Evolutionary conservation across 768 basidiomycete species (phyloP).

Genomic region (Cyclocybe aegerita): DNA sequence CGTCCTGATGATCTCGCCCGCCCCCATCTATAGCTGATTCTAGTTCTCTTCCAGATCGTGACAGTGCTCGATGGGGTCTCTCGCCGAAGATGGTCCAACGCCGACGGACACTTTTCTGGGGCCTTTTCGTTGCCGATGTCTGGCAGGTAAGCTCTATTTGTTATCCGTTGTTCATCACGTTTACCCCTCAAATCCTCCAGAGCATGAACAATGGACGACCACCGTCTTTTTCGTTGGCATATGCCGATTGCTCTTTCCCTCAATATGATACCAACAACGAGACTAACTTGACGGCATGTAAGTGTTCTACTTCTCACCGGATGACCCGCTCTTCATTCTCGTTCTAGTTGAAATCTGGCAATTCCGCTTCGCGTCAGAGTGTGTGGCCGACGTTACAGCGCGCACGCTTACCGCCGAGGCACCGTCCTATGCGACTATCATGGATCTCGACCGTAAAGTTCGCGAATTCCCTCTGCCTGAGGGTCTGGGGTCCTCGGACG

Average conservation of each 20-base stretch:
- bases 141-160: slow-evolving; percentile 53
- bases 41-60: slow-evolving; percentile 47
- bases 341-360: slow-evolving; percentile 57
- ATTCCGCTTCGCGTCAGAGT: slow-evolving; percentile 64
- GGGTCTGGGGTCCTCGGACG: slow-evolving; percentile 30
- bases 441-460: slow-evolving; percentile 68
- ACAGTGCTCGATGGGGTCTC: slow-evolving; percentile 65
- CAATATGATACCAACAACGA: slow-evolving; percentile 31
- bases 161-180: neutral
- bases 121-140: slow-evolving; percentile 68
- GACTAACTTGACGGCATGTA: slow-evolving; percentile 31
- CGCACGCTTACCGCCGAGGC: slow-evolving; percentile 64
- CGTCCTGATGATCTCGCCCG: slow-evolving; percentile 23
- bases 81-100: slow-evolving; percentile 61
- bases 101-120: slow-evolving; percentile 74
- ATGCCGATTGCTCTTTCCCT: slow-evolving; percentile 67
- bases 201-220: slow-evolving; percentile 71
- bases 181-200: slow-evolving; percentile 29
- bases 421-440: slow-evolving; percentile 61
- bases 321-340: neutral
- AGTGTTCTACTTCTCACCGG: slow-evolving; percentile 7
- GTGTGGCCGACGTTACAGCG: slow-evolving; percentile 61
- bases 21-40: neutral
- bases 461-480: slow-evolving; percentile 63
- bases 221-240: slow-evolving; percentile 63